Evolutionary conservation across 2,329 filamentous ascomycete species (phyloP).

Genomic region (Chrysosporium queenslandicum): DNA sequence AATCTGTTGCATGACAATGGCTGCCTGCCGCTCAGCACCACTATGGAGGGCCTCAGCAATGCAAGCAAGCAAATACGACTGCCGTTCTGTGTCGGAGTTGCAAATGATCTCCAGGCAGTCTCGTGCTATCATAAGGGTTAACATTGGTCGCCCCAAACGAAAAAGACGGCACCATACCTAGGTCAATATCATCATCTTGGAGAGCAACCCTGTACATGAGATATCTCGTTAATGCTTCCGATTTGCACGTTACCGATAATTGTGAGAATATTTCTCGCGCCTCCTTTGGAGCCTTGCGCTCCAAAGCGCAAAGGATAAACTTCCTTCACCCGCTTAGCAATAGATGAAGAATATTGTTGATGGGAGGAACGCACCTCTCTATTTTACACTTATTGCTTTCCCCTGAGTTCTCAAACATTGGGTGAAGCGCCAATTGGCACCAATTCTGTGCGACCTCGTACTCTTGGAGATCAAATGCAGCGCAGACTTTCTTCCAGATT

Average conservation of each 20-base stretch:
- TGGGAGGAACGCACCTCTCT: conserved; percentile 42
- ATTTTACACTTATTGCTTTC: conserved; percentile 59
- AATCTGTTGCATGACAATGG: conserved; percentile 51
- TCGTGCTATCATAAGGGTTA: conserved; percentile 36
- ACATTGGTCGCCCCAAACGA: conserved; percentile 11
- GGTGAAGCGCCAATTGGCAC: conserved; percentile 60
- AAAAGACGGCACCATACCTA: conserved; percentile 31
- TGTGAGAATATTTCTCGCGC: conserved; percentile 48
- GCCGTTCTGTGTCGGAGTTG: conserved; percentile 43
- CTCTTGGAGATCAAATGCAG: conserved; percentile 44
- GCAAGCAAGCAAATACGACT: conserved; percentile 66
- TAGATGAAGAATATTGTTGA: background rate
- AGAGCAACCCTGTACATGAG: conserved; percentile 66
- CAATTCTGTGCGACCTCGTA: conserved; percentile 53
- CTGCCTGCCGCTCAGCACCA: conserved; percentile 52
- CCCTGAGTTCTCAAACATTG: conserved; percentile 56
- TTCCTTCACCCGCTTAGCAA: conserved; percentile 47
- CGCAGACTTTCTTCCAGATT: conserved; percentile 70
- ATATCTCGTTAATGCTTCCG: conserved; percentile 59
- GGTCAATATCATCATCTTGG: conserved; percentile 45
- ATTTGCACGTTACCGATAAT: conserved; percentile 50
- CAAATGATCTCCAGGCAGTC: conserved; percentile 55
- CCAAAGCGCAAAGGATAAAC: conserved; percentile 58
- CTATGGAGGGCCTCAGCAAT: conserved; percentile 62
- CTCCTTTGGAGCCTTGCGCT: conserved; percentile 44